Percentiles rank a stretch among this genome's conserved stretches.
phyloP scores from a whole-genome alignment of 2,329 filamentous ascomycete species.

The Colletotrichum gloeosporioides region DNA sequence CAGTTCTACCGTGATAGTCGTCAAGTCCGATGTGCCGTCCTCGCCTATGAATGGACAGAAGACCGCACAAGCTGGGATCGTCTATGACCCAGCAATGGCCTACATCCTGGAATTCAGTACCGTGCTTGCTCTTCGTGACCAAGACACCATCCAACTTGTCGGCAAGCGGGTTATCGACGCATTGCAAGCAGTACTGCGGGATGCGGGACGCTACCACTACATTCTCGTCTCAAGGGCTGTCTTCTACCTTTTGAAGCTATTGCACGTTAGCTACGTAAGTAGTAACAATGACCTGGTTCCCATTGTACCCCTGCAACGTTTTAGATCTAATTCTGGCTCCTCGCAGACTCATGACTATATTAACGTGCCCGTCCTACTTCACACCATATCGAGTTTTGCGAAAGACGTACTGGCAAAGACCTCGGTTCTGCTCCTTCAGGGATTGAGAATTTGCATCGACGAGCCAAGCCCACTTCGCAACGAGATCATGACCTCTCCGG shows the following conservation, averaged over 20 bases:
- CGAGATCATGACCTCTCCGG: constrained; percentile 94
- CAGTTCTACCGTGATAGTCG: constrained; percentile 78
- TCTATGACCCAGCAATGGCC: constrained; percentile 85
- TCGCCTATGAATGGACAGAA: constrained; percentile 67
- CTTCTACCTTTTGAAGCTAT: constrained; percentile 83
- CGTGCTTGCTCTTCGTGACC: constrained; percentile 77
- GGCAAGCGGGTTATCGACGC: constrained; percentile 82
- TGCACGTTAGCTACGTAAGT: constrained; percentile 85
- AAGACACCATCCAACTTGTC: constrained; percentile 72
- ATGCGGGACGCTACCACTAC: constrained; percentile 79
- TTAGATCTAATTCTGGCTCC: neutral
- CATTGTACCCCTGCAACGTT: constrained; percentile 30
- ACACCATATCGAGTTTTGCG: constrained; percentile 88
- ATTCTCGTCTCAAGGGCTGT: constrained; percentile 84
- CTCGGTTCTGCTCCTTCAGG: constrained; percentile 77
- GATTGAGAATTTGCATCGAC: constrained; percentile 80
- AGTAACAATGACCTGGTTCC: neutral
- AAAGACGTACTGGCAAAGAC: constrained; percentile 78
- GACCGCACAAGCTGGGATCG: constrained; percentile 55
- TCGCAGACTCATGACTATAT: constrained; percentile 85
- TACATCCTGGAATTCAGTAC: constrained; percentile 94
- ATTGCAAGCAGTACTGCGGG: constrained; percentile 81
- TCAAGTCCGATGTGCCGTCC: constrained; percentile 79
- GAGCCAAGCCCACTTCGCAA: constrained; percentile 80
- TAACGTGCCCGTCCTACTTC: constrained; percentile 88